Percentiles rank a stretch among this genome's conserved stretches.
phyloP scores from a whole-genome alignment of 1,284 basidiomycete genomes.

The Ganoderma multipileum region DNA sequence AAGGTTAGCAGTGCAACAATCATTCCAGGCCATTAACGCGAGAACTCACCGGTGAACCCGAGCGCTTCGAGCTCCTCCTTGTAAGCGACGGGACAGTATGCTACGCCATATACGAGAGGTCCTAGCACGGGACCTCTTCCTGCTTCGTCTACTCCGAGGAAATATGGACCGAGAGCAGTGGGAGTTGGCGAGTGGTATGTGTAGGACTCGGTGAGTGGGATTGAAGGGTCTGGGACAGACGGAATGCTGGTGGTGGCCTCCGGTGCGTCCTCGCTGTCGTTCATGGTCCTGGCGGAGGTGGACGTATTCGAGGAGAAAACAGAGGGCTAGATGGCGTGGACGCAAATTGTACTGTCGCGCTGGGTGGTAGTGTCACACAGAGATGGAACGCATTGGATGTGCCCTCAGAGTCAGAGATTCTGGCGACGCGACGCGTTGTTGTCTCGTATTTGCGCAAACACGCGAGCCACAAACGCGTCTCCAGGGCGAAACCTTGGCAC shows the following conservation, averaged over 20 bases:
- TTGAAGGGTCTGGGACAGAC: conserved; percentile 40
- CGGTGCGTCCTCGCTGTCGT: conserved; percentile 1
- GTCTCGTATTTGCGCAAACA: conserved; percentile 10
- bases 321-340: too few relatives aligned
- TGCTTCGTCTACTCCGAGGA: conserved; percentile 97
- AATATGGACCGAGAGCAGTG: conserved; percentile 71
- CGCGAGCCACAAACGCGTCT: neutral
- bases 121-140: conserved; percentile 94
- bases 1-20: neutral
- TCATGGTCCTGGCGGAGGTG: neutral
- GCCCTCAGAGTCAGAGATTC: too few relatives aligned
- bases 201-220: conserved; percentile 71
- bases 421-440: conserved; percentile 22
- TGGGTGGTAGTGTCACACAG: too few relatives aligned
- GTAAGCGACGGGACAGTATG: conserved; percentile 89
- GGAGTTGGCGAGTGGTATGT: conserved; percentile 82
- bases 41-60: conserved; percentile 83
- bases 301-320: too few relatives aligned
- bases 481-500: neutral
- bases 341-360: neutral
- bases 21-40: neutral
- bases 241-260: conserved; percentile 29
- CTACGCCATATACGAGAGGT: conserved; percentile 94
- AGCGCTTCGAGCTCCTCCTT: conserved; percentile 77
- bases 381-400: too few relatives aligned